Percentiles rank a stretch among this genome's conserved stretches.
Evolutionary conservation across 345 rosid genomes (phyloP).

Genomic region (Hibiscus syriacus): DNA sequence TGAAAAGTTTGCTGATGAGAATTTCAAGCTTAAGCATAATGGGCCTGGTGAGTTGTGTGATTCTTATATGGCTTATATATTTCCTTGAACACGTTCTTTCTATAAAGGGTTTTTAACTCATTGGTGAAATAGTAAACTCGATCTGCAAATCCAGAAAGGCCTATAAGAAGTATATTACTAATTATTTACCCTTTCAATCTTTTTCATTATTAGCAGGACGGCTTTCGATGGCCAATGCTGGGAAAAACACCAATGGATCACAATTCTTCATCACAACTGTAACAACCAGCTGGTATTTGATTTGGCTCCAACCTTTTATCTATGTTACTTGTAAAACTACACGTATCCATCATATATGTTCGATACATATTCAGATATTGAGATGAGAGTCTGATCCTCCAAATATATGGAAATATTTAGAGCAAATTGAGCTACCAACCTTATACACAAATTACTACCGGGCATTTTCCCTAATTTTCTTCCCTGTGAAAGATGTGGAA

Average conservation of each 20-base stretch:
- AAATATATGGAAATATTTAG: background rate
- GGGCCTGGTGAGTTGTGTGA: constrained; percentile 50
- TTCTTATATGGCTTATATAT: background rate
- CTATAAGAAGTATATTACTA: background rate
- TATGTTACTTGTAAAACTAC: background rate
- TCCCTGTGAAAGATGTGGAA: background rate
- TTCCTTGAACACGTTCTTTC: background rate
- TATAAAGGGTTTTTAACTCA: background rate
- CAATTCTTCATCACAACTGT: constrained; percentile 91
- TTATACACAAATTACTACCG: background rate
- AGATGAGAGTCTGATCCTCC: background rate
- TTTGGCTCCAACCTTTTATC: background rate
- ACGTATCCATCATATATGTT: background rate
- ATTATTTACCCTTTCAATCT: background rate
- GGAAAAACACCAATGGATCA: constrained; percentile 79
- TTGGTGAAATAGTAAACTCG: background rate
- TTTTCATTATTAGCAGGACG: constrained; percentile 30
- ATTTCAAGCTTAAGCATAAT: constrained; percentile 83
- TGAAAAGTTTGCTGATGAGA: constrained; percentile 76
- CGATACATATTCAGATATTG: background rate
- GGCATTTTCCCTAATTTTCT: background rate
- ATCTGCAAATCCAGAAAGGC: background rate
- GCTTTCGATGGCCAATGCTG: constrained; percentile 87
- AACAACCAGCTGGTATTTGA: constrained; percentile 61
- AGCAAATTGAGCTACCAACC: background rate